Conservation (phyloP, 352 stramenopile genomes). For the Phytophthora cactorum region DNA sequence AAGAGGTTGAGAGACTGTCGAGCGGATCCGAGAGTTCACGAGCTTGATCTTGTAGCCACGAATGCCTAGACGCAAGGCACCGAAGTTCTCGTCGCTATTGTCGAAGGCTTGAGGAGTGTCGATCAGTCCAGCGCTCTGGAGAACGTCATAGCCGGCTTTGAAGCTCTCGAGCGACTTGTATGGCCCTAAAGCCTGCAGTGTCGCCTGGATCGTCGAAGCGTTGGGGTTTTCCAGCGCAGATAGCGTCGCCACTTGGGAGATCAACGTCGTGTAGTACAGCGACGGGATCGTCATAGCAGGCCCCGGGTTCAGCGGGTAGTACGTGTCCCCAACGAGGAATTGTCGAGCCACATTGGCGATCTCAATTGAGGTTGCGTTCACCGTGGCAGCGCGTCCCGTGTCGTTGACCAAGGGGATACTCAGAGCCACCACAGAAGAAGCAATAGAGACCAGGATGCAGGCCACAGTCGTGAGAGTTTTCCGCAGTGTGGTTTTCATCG, state of each 20-base stretch:
- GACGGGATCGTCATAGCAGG: slow-evolving; percentile 28
- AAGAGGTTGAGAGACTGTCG: slow-evolving; percentile 9
- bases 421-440: slow-evolving; percentile 5
- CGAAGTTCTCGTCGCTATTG: too few species aligned
- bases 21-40: slow-evolving; percentile 22
- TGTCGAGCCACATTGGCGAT: slow-evolving; percentile 32
- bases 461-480: slow-evolving; percentile 2
- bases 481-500: slow-evolving; percentile 8
- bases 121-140: slow-evolving; percentile 19
- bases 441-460: slow-evolving; percentile 8
- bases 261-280: slow-evolving; percentile 31
- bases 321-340: slow-evolving; percentile 28
- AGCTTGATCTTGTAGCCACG: slow-evolving; percentile 40
- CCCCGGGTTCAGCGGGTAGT: slow-evolving; percentile 31
- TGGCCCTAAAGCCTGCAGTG: slow-evolving; percentile 22
- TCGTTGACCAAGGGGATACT: slow-evolving; percentile 24
- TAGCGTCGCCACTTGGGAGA: slow-evolving; percentile 23
- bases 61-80: slow-evolving; percentile 32
- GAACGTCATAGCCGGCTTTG: slow-evolving; percentile 29
- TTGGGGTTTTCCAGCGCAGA: slow-evolving; percentile 30
- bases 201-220: slow-evolving; percentile 19
- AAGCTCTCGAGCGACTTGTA: slow-evolving; percentile 35
- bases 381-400: slow-evolving; percentile 10
- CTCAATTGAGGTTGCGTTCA: slow-evolving; percentile 6
- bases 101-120: too few species aligned